Evolutionary conservation across 768 basidiomycete species (phyloP).

Genomic region (Pleurotus djamor): DNA sequence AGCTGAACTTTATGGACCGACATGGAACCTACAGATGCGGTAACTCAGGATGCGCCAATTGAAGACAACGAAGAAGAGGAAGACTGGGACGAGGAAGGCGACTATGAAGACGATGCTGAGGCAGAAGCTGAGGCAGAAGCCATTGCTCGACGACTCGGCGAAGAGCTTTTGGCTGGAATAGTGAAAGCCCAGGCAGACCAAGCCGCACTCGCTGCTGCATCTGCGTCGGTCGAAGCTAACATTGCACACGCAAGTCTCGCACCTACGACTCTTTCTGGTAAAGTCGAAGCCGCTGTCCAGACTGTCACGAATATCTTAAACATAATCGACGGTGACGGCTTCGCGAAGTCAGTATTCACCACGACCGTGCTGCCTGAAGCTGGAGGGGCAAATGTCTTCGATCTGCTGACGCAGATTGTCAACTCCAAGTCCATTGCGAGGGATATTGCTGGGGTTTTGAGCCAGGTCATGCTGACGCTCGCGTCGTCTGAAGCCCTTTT

Average conservation of each 20-base stretch:
- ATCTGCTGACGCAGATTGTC: slow-evolving; percentile 50
- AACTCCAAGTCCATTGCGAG: slow-evolving; percentile 46
- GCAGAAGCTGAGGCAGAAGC: slow-evolving; percentile 72
- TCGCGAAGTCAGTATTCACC: slow-evolving; percentile 53
- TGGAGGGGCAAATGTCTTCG: slow-evolving; percentile 49
- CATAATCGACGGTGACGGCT: slow-evolving; percentile 52
- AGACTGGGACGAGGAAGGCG: slow-evolving; percentile 32
- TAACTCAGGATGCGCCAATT: slow-evolving; percentile 20
- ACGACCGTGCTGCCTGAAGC: slow-evolving; percentile 47
- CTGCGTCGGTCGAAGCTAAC: slow-evolving; percentile 9
- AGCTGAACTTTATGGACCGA: background rate
- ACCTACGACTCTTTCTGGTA: slow-evolving; percentile 25
- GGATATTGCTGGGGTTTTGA: slow-evolving; percentile 52
- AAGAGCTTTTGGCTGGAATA: slow-evolving; percentile 78
- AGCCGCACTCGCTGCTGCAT: slow-evolving; percentile 13
- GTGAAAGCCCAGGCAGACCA: slow-evolving; percentile 54
- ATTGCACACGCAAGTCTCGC: slow-evolving; percentile 5
- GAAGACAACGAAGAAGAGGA: slow-evolving; percentile 38
- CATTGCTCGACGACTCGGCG: slow-evolving; percentile 71
- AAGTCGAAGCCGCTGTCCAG: slow-evolving; percentile 55
- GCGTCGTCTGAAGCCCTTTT: slow-evolving; percentile 69
- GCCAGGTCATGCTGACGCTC: slow-evolving; percentile 60
- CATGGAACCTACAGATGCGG: slow-evolving; percentile 1
- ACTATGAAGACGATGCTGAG: slow-evolving; percentile 46
- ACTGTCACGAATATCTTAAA: slow-evolving; percentile 67